Evolutionary conservation across 2,329 filamentous ascomycete genomes (phyloP), one percentile per base, ranked within the genome.

Genomic region (Alternaria sp.): DNA sequence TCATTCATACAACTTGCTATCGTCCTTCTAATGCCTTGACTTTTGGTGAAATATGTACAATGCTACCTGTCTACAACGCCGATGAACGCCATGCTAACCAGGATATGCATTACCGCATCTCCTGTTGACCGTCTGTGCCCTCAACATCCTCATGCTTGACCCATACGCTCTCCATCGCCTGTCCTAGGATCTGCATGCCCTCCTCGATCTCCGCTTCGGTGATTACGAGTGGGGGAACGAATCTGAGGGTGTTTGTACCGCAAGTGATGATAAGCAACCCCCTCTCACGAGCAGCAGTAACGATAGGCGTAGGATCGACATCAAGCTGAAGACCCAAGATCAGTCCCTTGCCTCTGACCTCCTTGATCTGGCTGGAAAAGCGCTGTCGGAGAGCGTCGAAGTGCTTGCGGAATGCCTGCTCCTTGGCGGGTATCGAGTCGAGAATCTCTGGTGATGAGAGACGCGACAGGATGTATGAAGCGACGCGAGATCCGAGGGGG

Each of bases 211-310:
- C 92, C 25, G 87, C 87, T 70, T 93, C 89, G 1, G 88, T 91
- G 61, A 99, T 91, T 6, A 90, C 89, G 75, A 99, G 82, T 64
- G 93, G 91, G 30, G 96, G 96, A 60, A 98, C 93, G 73, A 99
- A 97, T 51, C 96, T 86, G 70, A 99, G 82, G 9, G 94, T 97
- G 77, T 98, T 97, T 28, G 90, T 93, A 1, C 96, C 96, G 26
- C 93, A 95, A 2, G 93, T 97, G 75, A 99, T 97, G 63, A 99
- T 85, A 62, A 99, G 80, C 74, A 99, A 80, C 0, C 96, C 96
- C 63, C 93, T 86, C 83, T 98, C 93, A 65, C 96, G 86, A 17
- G 94, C 93, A 11, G 93, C 94, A 68, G 90, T 93, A 64, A 99
- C 86, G 63, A 99, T 89, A 12, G 85, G 86, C 17, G 86, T 86